A percentile compares a stretch with the other conserved stretches of the same genome.
Conservation (phyloP, 1,284 basidiomycete species). For the Pyrrhoderma lamaoense region DNA sequence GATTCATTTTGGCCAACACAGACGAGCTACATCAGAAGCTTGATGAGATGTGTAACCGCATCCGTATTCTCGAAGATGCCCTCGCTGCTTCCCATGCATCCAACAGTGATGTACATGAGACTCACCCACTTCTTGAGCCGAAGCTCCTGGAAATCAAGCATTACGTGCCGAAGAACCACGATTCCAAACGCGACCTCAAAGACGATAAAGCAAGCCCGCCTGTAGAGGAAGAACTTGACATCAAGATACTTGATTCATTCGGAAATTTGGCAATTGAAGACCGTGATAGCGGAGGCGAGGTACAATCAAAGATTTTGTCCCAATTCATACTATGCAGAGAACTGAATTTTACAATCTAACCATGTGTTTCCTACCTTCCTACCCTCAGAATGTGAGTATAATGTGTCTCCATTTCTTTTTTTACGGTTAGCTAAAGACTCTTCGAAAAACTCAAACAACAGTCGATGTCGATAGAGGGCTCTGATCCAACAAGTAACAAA, state of each 20-base stretch:
- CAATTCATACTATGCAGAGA: background rate
- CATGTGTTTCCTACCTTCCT: background rate
- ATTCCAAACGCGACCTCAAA: background rate
- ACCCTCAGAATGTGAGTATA: no score
- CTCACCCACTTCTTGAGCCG: conserved; percentile 24
- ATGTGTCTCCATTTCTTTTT: no score
- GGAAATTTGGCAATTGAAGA: conserved; percentile 13
- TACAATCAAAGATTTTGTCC: background rate
- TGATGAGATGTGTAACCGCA: conserved; percentile 19
- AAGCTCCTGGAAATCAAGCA: conserved; percentile 23
- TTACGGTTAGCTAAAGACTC: no score
- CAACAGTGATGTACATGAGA: conserved; percentile 7
- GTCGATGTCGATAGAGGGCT: background rate
- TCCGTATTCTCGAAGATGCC: conserved; percentile 22
- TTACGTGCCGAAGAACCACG: background rate
- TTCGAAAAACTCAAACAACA: background rate
- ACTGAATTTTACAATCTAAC: background rate
- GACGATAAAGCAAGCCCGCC: no score
- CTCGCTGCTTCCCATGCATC: conserved; percentile 18
- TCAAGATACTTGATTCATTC: conserved; percentile 7
- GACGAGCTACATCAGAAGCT: conserved; percentile 21
- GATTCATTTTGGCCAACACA: conserved; percentile 16
- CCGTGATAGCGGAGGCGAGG: background rate
- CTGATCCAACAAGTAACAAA: background rate
- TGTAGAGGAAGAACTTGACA: conserved; percentile 3